Evolutionary conservation across 495 filamentous ascomycete species (phyloP), one percentile per base, ranked within the genome.

Genomic region (Hypoxylon rickii): DNA sequence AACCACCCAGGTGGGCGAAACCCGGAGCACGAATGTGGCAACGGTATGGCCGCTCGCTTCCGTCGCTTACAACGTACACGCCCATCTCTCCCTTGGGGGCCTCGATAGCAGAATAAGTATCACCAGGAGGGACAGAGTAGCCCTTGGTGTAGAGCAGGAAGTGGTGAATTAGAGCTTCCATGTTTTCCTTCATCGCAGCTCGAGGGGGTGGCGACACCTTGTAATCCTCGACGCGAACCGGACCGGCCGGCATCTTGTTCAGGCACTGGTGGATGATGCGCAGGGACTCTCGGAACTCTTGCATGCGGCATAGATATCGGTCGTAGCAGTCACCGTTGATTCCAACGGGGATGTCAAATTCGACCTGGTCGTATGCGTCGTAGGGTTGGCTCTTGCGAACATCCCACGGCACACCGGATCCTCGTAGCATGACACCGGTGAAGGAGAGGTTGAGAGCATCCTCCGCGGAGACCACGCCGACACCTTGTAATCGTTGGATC

Each of bases 11-110:
- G 82, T 99, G 94, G 39, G 94, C 95, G 65, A 99, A 99, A 47
- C 94, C 94, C 31, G 94, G 94, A 29, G 95, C 92, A 61, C 94
- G 84, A 65, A 99, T 96, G 81, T 97, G 96, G 75, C 96, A 96
- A 63, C 95, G 82, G 77, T 99, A 99, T 33, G 94, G 94, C 55
- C 94, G 79, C 81, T 99, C 94, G 66, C 83, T 94, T 44, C 94
- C 94, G 70, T 99, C 94, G 70, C 86, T 90, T 55, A 99, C 95
- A n/a, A 99, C 75, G 71, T 86, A 99, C 24, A 99, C 94, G 68
- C 86, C 94, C 94, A 99, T 99, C 78, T 99, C 94, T 66, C 94
- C 94, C 85, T 99, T 99, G 48, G 94, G 94, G 16, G 94, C 94
- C 78, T 99, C 94, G 62, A 99, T 99, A 22, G 89, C 92, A 7